phyloP scores from a whole-genome alignment of 805 yeast genomes.

The Ascoidea asiatica region DNA sequence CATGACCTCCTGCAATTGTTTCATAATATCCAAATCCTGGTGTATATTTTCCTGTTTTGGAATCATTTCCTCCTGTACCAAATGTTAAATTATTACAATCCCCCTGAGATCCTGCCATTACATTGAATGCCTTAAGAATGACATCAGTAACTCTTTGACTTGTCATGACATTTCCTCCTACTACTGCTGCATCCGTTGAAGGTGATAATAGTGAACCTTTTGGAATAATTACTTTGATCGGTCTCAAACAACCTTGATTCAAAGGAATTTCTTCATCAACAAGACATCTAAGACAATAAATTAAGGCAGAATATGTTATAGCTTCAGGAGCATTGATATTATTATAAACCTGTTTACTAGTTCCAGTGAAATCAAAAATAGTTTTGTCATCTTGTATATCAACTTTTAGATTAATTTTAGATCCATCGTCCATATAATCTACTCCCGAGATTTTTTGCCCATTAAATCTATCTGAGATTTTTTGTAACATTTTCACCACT shows the following conservation, averaged over 20 bases:
- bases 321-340: slow-evolving; percentile 90
- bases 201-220: slow-evolving; percentile 58
- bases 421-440: slow-evolving; percentile 77
- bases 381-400: slow-evolving; percentile 38
- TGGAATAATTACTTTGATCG: slow-evolving; percentile 58
- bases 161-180: slow-evolving; percentile 90
- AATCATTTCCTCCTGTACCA: slow-evolving; percentile 59
- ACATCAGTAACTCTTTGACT: slow-evolving; percentile 90
- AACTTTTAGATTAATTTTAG: slow-evolving; percentile 44
- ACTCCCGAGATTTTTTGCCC: slow-evolving; percentile 29
- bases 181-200: slow-evolving; percentile 78
- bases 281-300: slow-evolving; percentile 75
- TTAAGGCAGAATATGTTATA: slow-evolving; percentile 76
- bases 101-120: slow-evolving; percentile 93
- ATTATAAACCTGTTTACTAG: slow-evolving; percentile 79
- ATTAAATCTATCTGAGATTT: slow-evolving; percentile 29
- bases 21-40: slow-evolving; percentile 84
- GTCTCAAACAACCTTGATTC: slow-evolving; percentile 84
- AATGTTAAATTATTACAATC: slow-evolving; percentile 86
- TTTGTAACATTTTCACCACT: slow-evolving; percentile 41
- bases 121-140: slow-evolving; percentile 70
- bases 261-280: slow-evolving; percentile 83
- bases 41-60: slow-evolving; percentile 31
- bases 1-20: slow-evolving; percentile 92
- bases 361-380: slow-evolving; percentile 72